These are phyloP conservation scores for Erysimum cheiranthoides DNA, from an alignment of 345 rosid genomes.

Conservation along the genomic window DNA sequence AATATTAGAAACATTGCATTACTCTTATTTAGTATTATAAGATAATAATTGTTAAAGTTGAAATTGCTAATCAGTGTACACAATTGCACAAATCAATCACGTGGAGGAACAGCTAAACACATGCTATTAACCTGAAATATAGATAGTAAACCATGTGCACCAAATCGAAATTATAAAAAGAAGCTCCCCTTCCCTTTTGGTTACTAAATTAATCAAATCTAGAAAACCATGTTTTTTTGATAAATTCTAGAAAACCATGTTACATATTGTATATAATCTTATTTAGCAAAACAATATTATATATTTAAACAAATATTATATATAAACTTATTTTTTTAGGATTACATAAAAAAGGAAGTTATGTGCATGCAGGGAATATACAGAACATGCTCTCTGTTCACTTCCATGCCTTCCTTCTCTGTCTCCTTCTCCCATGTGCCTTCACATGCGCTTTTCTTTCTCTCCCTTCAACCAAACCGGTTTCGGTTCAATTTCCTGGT, in stretches of 20 bases:
- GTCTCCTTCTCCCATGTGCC: constrained; percentile 45
- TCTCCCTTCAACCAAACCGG: constrained; percentile 15
- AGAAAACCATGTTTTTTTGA: too few relatives aligned
- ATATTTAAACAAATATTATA: background rate
- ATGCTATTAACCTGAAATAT: constrained; percentile 36
- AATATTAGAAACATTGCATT: background rate
- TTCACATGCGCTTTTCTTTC: constrained; percentile 39
- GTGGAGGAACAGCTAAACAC: constrained; percentile 46
- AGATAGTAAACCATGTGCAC: constrained; percentile 40
- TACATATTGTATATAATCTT: too few relatives aligned
- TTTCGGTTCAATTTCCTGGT: constrained; percentile 32
- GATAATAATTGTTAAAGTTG: background rate
- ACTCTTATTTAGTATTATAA: background rate
- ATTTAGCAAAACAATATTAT: too few relatives aligned
- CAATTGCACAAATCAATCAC: constrained; percentile 32
- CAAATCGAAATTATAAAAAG: constrained; percentile 38
- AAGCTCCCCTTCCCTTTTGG: background rate
- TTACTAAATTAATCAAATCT: background rate
- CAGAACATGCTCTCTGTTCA: constrained; percentile 46
- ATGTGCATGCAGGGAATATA: constrained; percentile 48
- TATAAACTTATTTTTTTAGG: constrained; percentile 6
- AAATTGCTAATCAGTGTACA: constrained; percentile 18
- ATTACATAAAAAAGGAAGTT: constrained; percentile 15
- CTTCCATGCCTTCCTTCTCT: constrained; percentile 36
- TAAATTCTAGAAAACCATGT: too few relatives aligned